phyloP scores from a whole-genome alignment of 2,329 filamentous ascomycete genomes.

The Arthrobotrys sinensis region DNA sequence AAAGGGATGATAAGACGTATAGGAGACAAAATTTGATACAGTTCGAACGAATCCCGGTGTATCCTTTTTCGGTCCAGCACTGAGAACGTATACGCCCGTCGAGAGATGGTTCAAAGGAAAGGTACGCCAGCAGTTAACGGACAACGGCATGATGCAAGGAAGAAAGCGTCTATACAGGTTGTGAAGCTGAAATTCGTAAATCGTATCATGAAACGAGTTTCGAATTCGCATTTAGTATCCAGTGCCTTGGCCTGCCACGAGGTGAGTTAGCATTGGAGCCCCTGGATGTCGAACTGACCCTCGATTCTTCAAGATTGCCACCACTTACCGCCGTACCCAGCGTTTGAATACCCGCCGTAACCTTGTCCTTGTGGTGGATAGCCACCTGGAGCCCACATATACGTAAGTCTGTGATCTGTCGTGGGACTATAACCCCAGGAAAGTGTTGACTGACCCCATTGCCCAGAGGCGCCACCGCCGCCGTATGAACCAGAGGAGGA shows the following conservation, averaged over 20 bases:
- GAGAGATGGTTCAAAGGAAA: slow-evolving; percentile 58
- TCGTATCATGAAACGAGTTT: slow-evolving; percentile 61
- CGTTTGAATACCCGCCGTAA: slow-evolving; percentile 34
- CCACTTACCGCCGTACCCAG: slow-evolving; percentile 49
- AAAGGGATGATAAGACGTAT: slow-evolving; percentile 41
- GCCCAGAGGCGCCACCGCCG: slow-evolving; percentile 40
- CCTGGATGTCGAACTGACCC: slow-evolving; percentile 35
- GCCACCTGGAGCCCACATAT: slow-evolving; percentile 48
- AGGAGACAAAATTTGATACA: slow-evolving; percentile 54
- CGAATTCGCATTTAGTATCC: slow-evolving; percentile 58
- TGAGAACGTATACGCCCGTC: slow-evolving; percentile 59
- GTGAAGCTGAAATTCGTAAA: slow-evolving; percentile 55
- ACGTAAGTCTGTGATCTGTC: slow-evolving; percentile 60
- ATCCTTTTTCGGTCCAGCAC: slow-evolving; percentile 59
- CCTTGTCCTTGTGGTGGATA: slow-evolving; percentile 52
- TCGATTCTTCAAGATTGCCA: slow-evolving; percentile 21
- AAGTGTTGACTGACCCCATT: slow-evolving; percentile 60
- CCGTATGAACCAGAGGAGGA: slow-evolving; percentile 22
- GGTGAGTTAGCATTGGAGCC: slow-evolving; percentile 50
- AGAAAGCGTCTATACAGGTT: slow-evolving; percentile 60
- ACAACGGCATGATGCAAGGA: slow-evolving; percentile 58
- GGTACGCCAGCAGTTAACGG: slow-evolving; percentile 54
- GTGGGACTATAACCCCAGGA: slow-evolving; percentile 53
- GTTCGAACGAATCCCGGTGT: slow-evolving; percentile 40
- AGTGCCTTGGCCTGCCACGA: slow-evolving; percentile 32